Evolutionary conservation across 2,329 filamentous ascomycete species (phyloP), one percentile per base, ranked within the genome.

Genomic region (Cordyceps cicadae): DNA sequence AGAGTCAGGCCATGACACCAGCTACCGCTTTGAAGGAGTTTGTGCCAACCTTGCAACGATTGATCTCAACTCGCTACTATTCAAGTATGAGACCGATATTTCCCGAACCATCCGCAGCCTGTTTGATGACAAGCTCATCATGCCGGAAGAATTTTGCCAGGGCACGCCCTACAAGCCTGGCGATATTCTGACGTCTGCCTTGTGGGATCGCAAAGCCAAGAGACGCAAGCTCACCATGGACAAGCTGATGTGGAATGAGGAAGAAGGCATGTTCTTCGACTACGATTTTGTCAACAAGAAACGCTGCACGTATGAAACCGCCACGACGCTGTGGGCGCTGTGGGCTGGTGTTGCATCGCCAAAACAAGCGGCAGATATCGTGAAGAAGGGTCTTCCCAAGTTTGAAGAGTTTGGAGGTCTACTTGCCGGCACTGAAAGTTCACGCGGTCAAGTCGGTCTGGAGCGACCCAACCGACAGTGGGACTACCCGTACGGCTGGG

Each of bases 401-500:
- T 92, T 99, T 64, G 93, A 99, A 74, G 89, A 84, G 1, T 87
- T 87, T 63, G 94, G 94, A 37, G 94, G 94, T 8, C 80, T 99
- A 19, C 82, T 96, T 1, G 93, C 92, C 1, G 93, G 93, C 59
- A 96, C 93, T 0, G 87, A 96, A 71, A 85, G 92, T 73, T 96
- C 91, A 59, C 89, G 94, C 50, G 94, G 94, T 46, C 78, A 81
- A 37, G 79, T 96, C 63, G 87, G 89, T 14, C 75, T 97, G 45
- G 85, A 92, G 67, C 84, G 93, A 53, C 94, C 94, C 8, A 97
- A 97, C 73, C 86, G 94, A 67, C 94, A 99, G 72, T 99, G 94
- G 94, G 94, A 99, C 72, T 97, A 92, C 72, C 94, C 94, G 0
- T 97, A 94, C 71, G 94, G 94, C 62, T 99, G 94, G 94, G 94